These are phyloP conservation scores for Sporothrix brasiliensis DNA, from an alignment of 2,329 filamentous ascomycete genomes.

Conservation along the genomic window DNA sequence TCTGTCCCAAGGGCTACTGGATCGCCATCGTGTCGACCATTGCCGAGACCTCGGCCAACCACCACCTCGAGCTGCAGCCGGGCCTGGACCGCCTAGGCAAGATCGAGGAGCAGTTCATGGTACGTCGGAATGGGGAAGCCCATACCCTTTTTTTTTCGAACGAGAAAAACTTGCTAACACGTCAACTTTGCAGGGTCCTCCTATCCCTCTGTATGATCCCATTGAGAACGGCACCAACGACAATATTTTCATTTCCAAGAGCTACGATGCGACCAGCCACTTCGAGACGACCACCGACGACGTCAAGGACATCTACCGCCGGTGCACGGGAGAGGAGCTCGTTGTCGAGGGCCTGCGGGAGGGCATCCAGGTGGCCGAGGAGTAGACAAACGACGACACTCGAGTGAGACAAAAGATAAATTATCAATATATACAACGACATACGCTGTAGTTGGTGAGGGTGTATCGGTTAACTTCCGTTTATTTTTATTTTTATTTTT, in stretches of 20 bases:
- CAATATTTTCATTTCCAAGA: slow-evolving; percentile 97
- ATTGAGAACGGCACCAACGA: slow-evolving; percentile 78
- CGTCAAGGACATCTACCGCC: slow-evolving; percentile 88
- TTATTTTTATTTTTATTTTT: neutral
- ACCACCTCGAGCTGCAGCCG: slow-evolving; percentile 90
- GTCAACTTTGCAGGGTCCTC: slow-evolving; percentile 58
- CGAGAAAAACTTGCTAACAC: neutral
- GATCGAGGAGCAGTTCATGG: slow-evolving; percentile 98
- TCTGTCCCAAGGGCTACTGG: slow-evolving; percentile 98
- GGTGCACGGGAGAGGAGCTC: slow-evolving; percentile 80
- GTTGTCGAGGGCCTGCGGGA: slow-evolving; percentile 86
- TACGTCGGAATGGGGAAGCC: neutral
- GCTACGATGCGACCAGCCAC: slow-evolving; percentile 96
- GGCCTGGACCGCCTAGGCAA: slow-evolving; percentile 89
- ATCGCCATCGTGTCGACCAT: slow-evolving; percentile 98
- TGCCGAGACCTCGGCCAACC: slow-evolving; percentile 86
- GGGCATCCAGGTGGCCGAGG: slow-evolving; percentile 71
- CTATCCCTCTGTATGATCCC: slow-evolving; percentile 93
- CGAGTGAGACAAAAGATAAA: neutral
- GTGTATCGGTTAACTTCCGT: neutral
- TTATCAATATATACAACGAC: slow-evolving; percentile 4
- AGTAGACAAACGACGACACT: slow-evolving; percentile 47
- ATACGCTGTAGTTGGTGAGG: slow-evolving; percentile 9
- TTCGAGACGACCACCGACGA: slow-evolving; percentile 93
- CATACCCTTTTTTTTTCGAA: too few species aligned